Conservation (phyloP, 176 grass and related monocot species). For the Aechmea fasciata region DNA sequence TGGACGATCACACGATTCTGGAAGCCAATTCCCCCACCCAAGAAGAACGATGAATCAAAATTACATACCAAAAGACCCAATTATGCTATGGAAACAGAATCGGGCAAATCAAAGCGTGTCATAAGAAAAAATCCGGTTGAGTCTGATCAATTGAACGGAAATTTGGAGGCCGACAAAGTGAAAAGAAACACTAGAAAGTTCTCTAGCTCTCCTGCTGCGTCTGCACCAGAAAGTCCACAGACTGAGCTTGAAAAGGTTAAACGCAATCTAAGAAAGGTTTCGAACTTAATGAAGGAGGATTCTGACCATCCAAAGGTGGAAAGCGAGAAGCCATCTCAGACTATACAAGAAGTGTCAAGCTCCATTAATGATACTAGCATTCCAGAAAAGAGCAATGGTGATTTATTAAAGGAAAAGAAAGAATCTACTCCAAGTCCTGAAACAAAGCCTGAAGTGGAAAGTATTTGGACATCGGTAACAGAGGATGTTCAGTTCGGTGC, state of each 20-base stretch:
- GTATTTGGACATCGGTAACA: conserved; percentile 20
- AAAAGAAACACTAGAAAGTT: conserved; percentile 50
- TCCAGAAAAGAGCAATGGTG: conserved; percentile 24
- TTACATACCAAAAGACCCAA: conserved; percentile 24
- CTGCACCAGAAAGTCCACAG: conserved; percentile 52
- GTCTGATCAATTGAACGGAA: conserved; percentile 34
- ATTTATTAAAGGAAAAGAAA: conserved; percentile 33
- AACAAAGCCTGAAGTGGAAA: conserved; percentile 42
- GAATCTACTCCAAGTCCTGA: conserved; percentile 26
- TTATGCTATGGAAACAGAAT: neutral
- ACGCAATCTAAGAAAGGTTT: conserved; percentile 78
- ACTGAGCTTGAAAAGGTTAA: conserved; percentile 97
- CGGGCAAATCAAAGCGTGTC: neutral
- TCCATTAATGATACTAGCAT: conserved; percentile 12
- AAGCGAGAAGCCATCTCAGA: conserved; percentile 23
- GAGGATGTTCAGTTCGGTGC: conserved; percentile 29
- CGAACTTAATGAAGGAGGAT: conserved; percentile 35
- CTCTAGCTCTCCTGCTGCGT: conserved; percentile 29
- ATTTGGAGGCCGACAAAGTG: conserved; percentile 49
- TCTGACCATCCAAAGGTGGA: conserved; percentile 32
- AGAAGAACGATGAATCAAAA: conserved; percentile 38
- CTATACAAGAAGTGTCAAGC: conserved; percentile 22
- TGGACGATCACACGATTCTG: conserved; percentile 60
- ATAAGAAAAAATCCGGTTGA: conserved; percentile 20
- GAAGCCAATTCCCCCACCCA: conserved; percentile 48